Percentiles rank a stretch among this genome's conserved stretches.
phyloP scores from a whole-genome alignment of 1,284 basidiomycete genomes.

The Xerocomus minutiporus region DNA sequence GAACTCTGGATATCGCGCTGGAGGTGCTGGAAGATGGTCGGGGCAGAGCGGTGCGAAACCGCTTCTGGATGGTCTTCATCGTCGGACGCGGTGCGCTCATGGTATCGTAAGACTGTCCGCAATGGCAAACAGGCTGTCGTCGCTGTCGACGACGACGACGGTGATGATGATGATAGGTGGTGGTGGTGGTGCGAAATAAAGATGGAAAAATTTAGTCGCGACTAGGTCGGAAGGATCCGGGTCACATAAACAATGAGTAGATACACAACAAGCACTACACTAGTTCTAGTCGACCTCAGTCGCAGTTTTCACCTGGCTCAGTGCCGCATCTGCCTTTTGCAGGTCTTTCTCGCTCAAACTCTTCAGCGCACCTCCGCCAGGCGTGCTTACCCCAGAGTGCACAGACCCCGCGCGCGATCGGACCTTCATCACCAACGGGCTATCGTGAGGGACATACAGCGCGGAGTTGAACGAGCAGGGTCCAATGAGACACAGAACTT shows the following conservation, averaged over 20 bases:
- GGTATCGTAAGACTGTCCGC: not conserved
- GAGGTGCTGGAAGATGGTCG: slow-evolving; percentile 27
- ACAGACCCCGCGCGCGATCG: slow-evolving; percentile 83
- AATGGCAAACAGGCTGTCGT: slow-evolving; percentile 5
- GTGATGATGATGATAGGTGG: not conserved
- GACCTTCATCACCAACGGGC: slow-evolving; percentile 88
- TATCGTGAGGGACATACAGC: slow-evolving; percentile 24
- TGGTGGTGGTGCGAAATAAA: not conserved
- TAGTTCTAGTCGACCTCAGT: not conserved
- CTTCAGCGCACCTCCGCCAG: slow-evolving; percentile 71
- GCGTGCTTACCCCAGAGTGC: slow-evolving; percentile 84
- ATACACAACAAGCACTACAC: slow-evolving; percentile 14
- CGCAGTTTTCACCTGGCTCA: slow-evolving; percentile 56
- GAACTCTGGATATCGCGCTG: slow-evolving; percentile 38
- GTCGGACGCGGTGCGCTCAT: slow-evolving; percentile 35
- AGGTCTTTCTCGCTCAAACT: slow-evolving; percentile 83
- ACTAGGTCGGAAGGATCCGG: slow-evolving; percentile 16
- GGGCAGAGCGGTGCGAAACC: slow-evolving; percentile 47
- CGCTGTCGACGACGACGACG: slow-evolving; percentile 13
- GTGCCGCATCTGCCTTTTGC: slow-evolving; percentile 76
- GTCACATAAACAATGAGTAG: not conserved
- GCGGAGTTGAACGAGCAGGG: not conserved
- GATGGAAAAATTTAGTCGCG: not conserved
- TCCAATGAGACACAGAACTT: slow-evolving; percentile 7
- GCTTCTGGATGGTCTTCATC: slow-evolving; percentile 55